Conservation (phyloP, 768 basidiomycete genomes). For the Multifurca ochricompacta region DNA sequence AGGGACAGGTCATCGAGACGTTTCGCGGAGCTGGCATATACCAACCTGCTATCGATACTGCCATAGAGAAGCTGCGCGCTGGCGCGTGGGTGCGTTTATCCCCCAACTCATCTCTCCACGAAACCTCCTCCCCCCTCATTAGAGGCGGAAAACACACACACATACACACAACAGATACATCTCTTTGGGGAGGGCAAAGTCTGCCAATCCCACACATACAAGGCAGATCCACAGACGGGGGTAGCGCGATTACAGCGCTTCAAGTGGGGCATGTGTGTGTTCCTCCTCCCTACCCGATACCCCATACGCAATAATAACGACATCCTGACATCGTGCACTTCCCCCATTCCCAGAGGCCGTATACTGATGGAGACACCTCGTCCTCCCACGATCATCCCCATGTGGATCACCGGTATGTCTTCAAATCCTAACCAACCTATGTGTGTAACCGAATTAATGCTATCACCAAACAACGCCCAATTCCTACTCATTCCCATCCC, state of each 20-base stretch:
- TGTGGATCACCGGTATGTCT: slow-evolving; percentile 79
- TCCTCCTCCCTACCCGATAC: not conserved
- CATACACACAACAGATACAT: slow-evolving; percentile 71
- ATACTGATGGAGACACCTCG: slow-evolving; percentile 63
- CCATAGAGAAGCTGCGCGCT: slow-evolving; percentile 68
- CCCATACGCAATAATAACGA: not conserved
- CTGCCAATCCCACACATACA: slow-evolving; percentile 59
- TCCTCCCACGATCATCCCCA: slow-evolving; percentile 80
- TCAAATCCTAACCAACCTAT: too few relatives aligned
- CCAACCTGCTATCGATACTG: slow-evolving; percentile 79
- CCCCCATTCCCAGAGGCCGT: slow-evolving; percentile 49
- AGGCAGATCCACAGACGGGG: slow-evolving; percentile 31
- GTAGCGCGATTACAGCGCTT: slow-evolving; percentile 57
- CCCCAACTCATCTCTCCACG: not conserved
- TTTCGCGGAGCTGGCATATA: slow-evolving; percentile 85
- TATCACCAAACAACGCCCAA: too few relatives aligned
- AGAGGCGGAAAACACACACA: too few relatives aligned
- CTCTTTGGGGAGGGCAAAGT: slow-evolving; percentile 87
- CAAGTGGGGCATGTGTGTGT: slow-evolving; percentile 91
- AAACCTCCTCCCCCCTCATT: too few relatives aligned
- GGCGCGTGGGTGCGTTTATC: slow-evolving; percentile 72
- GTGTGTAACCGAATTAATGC: too few relatives aligned
- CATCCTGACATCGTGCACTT: not conserved
- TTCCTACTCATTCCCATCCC: too few relatives aligned
- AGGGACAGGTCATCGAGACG: slow-evolving; percentile 89